Evolutionary conservation across 1,139 yeast genomes (phyloP).

Genomic region (Candida sp.): DNA sequence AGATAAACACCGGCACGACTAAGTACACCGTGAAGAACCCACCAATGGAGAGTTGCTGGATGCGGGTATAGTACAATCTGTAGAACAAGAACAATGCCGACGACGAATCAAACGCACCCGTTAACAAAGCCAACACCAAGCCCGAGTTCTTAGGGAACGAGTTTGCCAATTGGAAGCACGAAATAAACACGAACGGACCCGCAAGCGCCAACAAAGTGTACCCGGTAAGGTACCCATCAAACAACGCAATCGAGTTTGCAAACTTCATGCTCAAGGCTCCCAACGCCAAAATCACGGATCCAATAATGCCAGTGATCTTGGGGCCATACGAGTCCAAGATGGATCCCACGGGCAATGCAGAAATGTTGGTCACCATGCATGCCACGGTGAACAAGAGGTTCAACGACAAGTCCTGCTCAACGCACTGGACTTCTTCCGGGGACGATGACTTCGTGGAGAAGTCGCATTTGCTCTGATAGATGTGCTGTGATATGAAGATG

Average conservation of each 20-base stretch:
- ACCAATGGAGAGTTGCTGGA: constrained; percentile 35
- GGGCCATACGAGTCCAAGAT: constrained; percentile 84
- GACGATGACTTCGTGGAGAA: constrained; percentile 16
- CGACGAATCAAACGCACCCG: constrained; percentile 52
- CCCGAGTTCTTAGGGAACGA: constrained; percentile 49
- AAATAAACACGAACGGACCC: constrained; percentile 51
- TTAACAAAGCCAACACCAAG: constrained; percentile 43
- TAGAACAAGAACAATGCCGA: constrained; percentile 58
- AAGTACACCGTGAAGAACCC: constrained; percentile 70
- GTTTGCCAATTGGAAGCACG: constrained; percentile 51
- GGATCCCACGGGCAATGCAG: constrained; percentile 82
- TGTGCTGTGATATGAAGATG: constrained; percentile 72
- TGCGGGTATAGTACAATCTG: constrained; percentile 61
- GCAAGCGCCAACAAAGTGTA: constrained; percentile 48
- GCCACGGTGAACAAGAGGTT: constrained; percentile 86
- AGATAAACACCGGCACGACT: constrained; percentile 74
- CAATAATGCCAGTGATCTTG: constrained; percentile 74
- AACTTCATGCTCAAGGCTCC: constrained; percentile 56
- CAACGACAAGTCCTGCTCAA: constrained; percentile 77
- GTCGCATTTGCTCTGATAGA: constrained; percentile 68
- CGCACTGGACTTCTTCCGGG: constrained; percentile 46
- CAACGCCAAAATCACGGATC: constrained; percentile 57
- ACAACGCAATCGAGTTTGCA: constrained; percentile 26
- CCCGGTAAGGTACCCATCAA: constrained; percentile 45
- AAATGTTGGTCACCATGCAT: constrained; percentile 85